Conservation (phyloP, 2,329 filamentous ascomycete genomes). For the Colletotrichum tropicale region DNA sequence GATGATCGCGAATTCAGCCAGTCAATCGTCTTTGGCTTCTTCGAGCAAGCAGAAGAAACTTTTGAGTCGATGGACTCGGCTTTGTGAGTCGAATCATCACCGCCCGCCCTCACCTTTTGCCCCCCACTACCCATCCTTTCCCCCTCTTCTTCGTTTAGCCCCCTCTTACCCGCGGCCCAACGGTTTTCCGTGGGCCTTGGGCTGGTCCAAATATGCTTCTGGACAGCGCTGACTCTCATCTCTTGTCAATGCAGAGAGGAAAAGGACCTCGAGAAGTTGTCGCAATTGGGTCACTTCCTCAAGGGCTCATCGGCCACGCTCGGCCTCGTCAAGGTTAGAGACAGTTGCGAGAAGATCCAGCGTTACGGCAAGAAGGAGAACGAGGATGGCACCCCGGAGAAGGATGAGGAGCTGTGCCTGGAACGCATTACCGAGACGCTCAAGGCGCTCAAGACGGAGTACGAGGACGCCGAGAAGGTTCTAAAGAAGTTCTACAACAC, state of each 20-base stretch:
- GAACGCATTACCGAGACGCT: slow-evolving; percentile 74
- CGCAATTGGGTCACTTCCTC: slow-evolving; percentile 89
- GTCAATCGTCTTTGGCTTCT: slow-evolving; percentile 90
- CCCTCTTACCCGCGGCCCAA: neutral
- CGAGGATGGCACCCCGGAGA: slow-evolving; percentile 71
- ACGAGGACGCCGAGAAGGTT: slow-evolving; percentile 71
- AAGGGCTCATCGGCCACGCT: slow-evolving; percentile 97
- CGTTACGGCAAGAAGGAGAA: slow-evolving; percentile 86
- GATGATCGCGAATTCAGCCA: slow-evolving; percentile 85
- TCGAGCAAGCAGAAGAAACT: slow-evolving; percentile 86
- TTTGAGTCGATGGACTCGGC: slow-evolving; percentile 83
- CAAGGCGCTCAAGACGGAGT: slow-evolving; percentile 75
- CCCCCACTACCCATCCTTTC: slow-evolving; percentile 4
- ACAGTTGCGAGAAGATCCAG: slow-evolving; percentile 96
- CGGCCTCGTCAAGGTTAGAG: slow-evolving; percentile 87
- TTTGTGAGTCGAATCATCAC: slow-evolving; percentile 66
- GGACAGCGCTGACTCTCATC: slow-evolving; percentile 10
- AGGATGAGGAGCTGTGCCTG: slow-evolving; percentile 71
- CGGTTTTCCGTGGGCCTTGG: neutral
- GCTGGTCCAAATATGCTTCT: neutral
- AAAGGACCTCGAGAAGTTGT: slow-evolving; percentile 76
- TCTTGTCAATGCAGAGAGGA: slow-evolving; percentile 54
- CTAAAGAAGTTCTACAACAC: slow-evolving; percentile 69
- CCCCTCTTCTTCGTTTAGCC: neutral
- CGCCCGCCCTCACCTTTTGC: neutral